Conservation (phyloP, 352 stramenopile genomes). For the Pythium dissotocum region DNA sequence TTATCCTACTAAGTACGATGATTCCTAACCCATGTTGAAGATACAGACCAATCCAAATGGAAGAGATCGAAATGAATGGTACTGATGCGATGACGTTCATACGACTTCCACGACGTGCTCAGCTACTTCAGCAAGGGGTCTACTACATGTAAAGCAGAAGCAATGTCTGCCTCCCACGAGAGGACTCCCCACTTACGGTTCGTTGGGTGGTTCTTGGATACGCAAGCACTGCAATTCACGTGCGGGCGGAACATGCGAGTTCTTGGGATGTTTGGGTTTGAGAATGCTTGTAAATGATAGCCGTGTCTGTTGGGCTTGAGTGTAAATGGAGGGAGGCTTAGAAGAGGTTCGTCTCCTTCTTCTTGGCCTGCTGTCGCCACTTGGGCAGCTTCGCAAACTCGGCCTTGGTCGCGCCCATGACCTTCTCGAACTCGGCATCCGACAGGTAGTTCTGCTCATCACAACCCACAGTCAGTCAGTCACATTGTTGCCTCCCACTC, state of each 20-base stretch:
- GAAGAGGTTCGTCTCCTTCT: constrained; percentile 87
- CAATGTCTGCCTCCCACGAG: neutral
- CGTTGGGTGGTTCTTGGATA: neutral
- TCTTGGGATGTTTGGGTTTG: neutral
- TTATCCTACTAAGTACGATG: neutral
- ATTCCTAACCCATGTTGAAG: neutral
- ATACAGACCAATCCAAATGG: neutral
- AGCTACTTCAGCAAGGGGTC: neutral
- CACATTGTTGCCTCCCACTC: neutral
- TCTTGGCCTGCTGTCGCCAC: constrained; percentile 88
- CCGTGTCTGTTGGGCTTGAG: neutral
- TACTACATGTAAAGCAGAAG: no score
- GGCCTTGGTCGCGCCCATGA: constrained; percentile 62
- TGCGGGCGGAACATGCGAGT: neutral
- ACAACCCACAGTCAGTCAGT: constrained; percentile 9
- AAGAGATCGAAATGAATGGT: neutral
- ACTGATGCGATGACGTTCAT: neutral
- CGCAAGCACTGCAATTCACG: neutral
- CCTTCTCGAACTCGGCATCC: constrained; percentile 72
- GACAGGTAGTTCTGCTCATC: constrained; percentile 62
- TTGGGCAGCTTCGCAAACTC: constrained; percentile 74
- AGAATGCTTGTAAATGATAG: neutral
- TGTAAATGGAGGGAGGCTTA: constrained; percentile 33
- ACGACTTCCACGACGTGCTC: neutral
- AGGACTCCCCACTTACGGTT: no score